Evolutionary conservation across 345 rosid species (phyloP), one percentile per base, ranked within the genome.

Genomic region (Abelmoschus esculentus): DNA sequence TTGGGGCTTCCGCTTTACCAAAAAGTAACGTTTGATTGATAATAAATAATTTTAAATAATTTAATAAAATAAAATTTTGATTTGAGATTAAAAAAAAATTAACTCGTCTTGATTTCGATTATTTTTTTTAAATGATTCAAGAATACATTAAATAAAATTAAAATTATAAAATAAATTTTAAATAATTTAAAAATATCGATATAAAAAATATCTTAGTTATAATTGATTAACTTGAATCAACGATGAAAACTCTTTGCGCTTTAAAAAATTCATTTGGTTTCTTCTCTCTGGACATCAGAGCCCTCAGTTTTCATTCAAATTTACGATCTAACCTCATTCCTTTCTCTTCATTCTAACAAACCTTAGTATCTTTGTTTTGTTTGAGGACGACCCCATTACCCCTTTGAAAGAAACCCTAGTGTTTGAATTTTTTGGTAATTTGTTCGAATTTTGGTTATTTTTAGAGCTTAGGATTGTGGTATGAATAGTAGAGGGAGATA

Each of bases 401-500:
- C 15, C 13, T 26, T 59, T 7, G 38, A 18, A 18, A 54, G 44
- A 70, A 77, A 73, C 77, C 79, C 80, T 81, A 70, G 64, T 47
- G 6, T 59, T 75, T 2, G n/a, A n/a, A 22, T 6, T 36, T 29
- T 31, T 1, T 29, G 26, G 26, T 22, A 22, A 22, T 32, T 32
- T 32, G 69, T 61, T 38, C 40, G 55, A 8, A 38, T 50, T n/a
- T 34, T 50, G 22, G 17, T 1, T 65, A 19, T 38, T 40, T 57
- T 26, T 22, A 19, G 69, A 44, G 63, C 14, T 38, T 54, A 57
- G 72, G 36, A 44, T 69, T 72, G 83, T 57, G 84, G 88, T 87
- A 91, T 89, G 93, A 87, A 87, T 76, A 87, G 77, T 80, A 86
- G 97, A 87, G 92, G 86, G 67, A 83, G 93, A 67, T 86, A 90